A percentile compares a stretch with the other conserved stretches of the same genome.
Evolutionary conservation across 345 rosid species (phyloP).

Genomic region (Lepidium didymum): DNA sequence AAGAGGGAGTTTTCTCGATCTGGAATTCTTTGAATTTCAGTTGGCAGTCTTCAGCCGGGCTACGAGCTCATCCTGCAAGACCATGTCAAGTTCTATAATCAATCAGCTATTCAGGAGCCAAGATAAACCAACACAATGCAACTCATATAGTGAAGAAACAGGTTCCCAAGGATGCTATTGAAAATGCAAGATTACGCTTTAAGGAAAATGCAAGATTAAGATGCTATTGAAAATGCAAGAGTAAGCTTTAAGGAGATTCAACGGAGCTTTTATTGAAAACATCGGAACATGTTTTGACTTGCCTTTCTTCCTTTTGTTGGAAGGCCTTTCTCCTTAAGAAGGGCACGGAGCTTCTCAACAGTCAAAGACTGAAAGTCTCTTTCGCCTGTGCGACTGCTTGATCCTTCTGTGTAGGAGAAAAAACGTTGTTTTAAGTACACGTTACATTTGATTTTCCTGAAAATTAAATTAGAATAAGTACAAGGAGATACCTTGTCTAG

Average conservation of each 20-base stretch:
- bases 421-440: background rate
- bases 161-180: background rate
- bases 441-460: background rate
- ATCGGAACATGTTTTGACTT: conserved; percentile 8
- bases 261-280: background rate
- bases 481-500: conserved; percentile 41
- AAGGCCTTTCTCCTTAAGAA: conserved; percentile 73
- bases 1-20: background rate
- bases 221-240: background rate
- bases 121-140: background rate
- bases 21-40: conserved; percentile 12
- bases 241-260: background rate
- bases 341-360: conserved; percentile 81
- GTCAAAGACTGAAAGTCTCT: conserved; percentile 65
- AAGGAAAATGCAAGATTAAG: background rate
- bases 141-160: background rate
- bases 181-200: background rate
- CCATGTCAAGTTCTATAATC: background rate
- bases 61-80: conserved; percentile 78
- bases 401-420: conserved; percentile 41
- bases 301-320: conserved; percentile 80
- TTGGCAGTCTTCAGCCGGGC: conserved; percentile 54
- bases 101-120: background rate
- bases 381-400: conserved; percentile 49
- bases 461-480: background rate